Evolutionary conservation across 1,284 basidiomycete genomes (phyloP), one percentile per base, ranked within the genome.

Genomic region (Tilletiaria anomala): DNA sequence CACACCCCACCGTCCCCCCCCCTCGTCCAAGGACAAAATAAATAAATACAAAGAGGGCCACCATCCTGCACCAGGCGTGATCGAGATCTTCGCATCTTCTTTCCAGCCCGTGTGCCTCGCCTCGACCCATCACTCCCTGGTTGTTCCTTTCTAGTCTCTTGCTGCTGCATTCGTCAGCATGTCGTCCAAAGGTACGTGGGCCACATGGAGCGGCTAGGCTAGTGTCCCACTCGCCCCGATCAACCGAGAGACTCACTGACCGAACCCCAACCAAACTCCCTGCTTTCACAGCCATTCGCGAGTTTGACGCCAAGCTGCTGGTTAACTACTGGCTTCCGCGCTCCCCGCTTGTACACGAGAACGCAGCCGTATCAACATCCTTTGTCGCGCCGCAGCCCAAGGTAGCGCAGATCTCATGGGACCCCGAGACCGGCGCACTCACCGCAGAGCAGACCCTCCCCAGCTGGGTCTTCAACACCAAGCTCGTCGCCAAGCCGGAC

Each of bases 371-470:
- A 29, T 61, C 56, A 34, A 40, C 56, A 29, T 48, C 54, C 48
- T 65, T 65, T 48, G 48, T 48, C 35, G 59, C 63, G 14, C 61
- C 61, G 6, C 51, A 54, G 3, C 53, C 61, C 39, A 57, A 61
- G 49, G 62, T 64, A 34, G 62, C 61, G 35, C 62, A 62, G 45
- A 48, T 89, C 61, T 73, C 78, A 18, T 94, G 87, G 83, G 87
- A 94, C 70, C 72, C 83, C 16, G 76, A 72, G 34, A 82, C 84
- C 18, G 77, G 82, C 63, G 70, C 78, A 22, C 79, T 93, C 73
- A 84, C 82, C 31, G 77, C 85, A 43, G 82, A 82, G 52, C 73
- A 71, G 39, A 74, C 78, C 61, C 74, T 87, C 47, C 83, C 82
- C 35, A 70, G 75, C 51, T 86, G 89, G 89, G 83, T 96, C 20